Conservation (phyloP, 345 rosid genomes). For the Luvunga scandens region DNA sequence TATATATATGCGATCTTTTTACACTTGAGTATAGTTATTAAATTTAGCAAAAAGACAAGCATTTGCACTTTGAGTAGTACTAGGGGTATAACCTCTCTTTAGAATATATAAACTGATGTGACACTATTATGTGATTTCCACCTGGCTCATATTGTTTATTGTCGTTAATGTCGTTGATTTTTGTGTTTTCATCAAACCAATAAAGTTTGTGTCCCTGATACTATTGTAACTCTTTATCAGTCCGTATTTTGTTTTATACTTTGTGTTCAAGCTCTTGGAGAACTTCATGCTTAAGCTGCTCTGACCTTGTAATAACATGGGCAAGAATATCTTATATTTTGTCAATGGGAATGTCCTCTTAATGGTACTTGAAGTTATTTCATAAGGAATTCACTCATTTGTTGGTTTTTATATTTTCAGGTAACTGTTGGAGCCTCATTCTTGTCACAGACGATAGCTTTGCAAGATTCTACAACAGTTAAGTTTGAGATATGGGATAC, state of each 20-base stretch:
- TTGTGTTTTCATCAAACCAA: neutral
- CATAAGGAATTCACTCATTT: neutral
- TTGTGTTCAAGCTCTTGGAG: neutral
- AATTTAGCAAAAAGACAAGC: neutral
- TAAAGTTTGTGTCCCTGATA: neutral
- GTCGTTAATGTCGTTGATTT: neutral
- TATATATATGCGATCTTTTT: neutral
- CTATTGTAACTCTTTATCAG: neutral
- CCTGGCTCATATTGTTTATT: neutral
- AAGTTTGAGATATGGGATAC: constrained; percentile 99
- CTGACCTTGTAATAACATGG: neutral
- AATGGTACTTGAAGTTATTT: neutral
- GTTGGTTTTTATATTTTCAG: constrained; percentile 40
- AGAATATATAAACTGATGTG: neutral
- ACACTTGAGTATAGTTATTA: neutral
- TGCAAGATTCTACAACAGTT: constrained; percentile 95
- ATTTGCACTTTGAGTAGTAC: neutral
- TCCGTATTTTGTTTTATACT: neutral
- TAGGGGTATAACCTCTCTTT: neutral
- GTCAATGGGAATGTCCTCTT: neutral
- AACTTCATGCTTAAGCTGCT: neutral
- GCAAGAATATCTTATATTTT: neutral
- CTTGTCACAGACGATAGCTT: constrained; percentile 92
- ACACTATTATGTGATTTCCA: neutral
- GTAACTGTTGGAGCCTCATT: constrained; percentile 98